These are phyloP conservation scores for Diplodia corticola DNA, from an alignment of 2,329 filamentous ascomycete species.

Conservation along the genomic window DNA sequence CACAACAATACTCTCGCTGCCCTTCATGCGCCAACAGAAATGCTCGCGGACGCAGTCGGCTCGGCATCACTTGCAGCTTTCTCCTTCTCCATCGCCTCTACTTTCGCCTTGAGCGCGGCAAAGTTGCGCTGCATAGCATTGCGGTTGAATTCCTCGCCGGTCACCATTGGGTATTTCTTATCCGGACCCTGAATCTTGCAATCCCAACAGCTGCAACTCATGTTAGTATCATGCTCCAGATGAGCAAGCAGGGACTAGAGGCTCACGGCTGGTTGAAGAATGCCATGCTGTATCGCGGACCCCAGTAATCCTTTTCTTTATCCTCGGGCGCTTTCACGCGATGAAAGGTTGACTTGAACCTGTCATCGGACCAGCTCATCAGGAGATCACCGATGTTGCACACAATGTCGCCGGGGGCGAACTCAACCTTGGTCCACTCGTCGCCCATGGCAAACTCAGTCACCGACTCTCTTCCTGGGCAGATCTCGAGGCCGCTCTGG, in stretches of 20 bases:
- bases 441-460: constrained; percentile 62
- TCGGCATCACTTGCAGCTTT: neutral
- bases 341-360: constrained; percentile 66
- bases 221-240: neutral
- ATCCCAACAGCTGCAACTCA: constrained; percentile 44
- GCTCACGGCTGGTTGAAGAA: constrained; percentile 62
- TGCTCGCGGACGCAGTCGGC: neutral
- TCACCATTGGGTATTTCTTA: constrained; percentile 63
- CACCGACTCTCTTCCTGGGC: constrained; percentile 61
- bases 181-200: constrained; percentile 59
- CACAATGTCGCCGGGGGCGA: constrained; percentile 56
- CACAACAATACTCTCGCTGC: no score
- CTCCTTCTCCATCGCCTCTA: constrained; percentile 2
- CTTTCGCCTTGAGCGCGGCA: constrained; percentile 52
- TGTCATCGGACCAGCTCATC: constrained; percentile 66
- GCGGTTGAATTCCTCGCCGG: constrained; percentile 61
- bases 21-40: neutral
- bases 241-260: constrained; percentile 25
- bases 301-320: constrained; percentile 53
- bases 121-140: constrained; percentile 60
- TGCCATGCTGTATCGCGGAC: constrained; percentile 64
- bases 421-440: constrained; percentile 64
- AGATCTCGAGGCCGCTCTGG: constrained; percentile 64
- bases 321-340: constrained; percentile 63
- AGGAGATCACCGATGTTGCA: constrained; percentile 68